Evolutionary conservation across 139 green algal genomes (phyloP).

Genomic region (Zygnema cylindricum): DNA sequence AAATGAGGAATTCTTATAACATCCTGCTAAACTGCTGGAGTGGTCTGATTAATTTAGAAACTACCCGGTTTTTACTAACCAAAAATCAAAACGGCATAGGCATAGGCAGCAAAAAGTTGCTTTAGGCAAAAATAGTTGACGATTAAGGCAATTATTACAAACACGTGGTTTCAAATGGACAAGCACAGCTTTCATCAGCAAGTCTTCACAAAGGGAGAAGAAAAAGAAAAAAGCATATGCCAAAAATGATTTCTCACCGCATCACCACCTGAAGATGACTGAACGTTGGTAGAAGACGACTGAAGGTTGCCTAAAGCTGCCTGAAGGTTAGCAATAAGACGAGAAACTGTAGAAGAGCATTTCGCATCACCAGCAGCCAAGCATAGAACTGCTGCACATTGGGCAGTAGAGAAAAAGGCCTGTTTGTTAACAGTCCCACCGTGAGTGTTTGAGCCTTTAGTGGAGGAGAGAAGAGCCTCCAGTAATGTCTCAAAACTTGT

Average conservation of each 20-base stretch:
- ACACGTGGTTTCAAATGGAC: too few relatives aligned
- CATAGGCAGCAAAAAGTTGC: too few relatives aligned
- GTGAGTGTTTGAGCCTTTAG: not conserved
- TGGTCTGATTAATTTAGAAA: too few relatives aligned
- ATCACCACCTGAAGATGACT: not conserved
- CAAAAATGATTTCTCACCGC: not conserved
- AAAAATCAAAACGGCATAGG: too few relatives aligned
- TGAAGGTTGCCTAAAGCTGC: not conserved
- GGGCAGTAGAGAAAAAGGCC: constrained; percentile 68
- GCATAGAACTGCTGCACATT: constrained; percentile 82
- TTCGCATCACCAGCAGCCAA: constrained; percentile 60
- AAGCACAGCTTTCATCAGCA: too few relatives aligned
- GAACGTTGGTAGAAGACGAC: not conserved
- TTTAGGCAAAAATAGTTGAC: too few relatives aligned
- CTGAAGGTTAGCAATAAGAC: not conserved
- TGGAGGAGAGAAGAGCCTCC: constrained; percentile 63
- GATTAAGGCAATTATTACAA: too few relatives aligned
- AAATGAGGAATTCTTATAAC: too few relatives aligned
- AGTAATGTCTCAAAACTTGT: constrained; percentile 72
- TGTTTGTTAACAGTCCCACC: constrained; percentile 43
- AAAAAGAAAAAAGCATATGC: not conserved
- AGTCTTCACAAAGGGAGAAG: not conserved
- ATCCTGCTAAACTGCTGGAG: too few relatives aligned
- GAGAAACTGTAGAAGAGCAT: constrained; percentile 24
- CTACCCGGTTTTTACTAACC: too few relatives aligned